Evolutionary conservation across 495 filamentous ascomycete genomes (phyloP), one percentile per base, ranked within the genome.

Genomic region (Evernia prunastri): DNA sequence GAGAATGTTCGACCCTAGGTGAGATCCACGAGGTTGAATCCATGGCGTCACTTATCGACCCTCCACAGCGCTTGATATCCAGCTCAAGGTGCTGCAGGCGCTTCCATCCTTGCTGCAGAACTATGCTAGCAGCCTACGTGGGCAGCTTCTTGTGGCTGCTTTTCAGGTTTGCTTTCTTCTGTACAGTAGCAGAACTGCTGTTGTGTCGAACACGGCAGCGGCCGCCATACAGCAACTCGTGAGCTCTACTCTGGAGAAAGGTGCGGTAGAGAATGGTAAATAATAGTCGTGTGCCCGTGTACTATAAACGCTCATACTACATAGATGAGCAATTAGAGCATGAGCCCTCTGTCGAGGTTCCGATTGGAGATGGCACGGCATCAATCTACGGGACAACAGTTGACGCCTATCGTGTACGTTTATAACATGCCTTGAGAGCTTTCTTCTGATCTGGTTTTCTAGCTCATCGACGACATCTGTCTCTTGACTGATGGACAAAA

Each of bases 171-270:
- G 94, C 74, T 92, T 91, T 42, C 88, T 88, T 56, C 73, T 98
- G 53, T 92, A 97, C 74, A 86, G 84, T 35, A 91, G 89, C 73
- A 97, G 96, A 75, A 92, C 87, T 74, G 85, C 86, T 37, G 90
- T 95, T 31, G 92, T 97, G 67, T 93, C 91, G 66, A 95, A 94
- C 65, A 96, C 94, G 1, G 92, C 94, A 23, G 91, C 93, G 35
- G 94, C 94, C 54, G 96, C 95, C 4, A 77, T 98, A 59, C 94
- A 96, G 73, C 94, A 98, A 75, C 84, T 97, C 25, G 87, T 97
- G 9, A 89, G 91, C 57, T 88, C 89, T 8, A 88, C 92, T 2
- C 97, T 96, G 76, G 95, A 98, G 73, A 91, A 93, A 73, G 90
- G 97, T 3, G 83, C 85, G 0, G 74, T 76, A 54, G 92, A 97